Conservation (phyloP, 495 filamentous ascomycete species). For the Zalerion maritima region DNA sequence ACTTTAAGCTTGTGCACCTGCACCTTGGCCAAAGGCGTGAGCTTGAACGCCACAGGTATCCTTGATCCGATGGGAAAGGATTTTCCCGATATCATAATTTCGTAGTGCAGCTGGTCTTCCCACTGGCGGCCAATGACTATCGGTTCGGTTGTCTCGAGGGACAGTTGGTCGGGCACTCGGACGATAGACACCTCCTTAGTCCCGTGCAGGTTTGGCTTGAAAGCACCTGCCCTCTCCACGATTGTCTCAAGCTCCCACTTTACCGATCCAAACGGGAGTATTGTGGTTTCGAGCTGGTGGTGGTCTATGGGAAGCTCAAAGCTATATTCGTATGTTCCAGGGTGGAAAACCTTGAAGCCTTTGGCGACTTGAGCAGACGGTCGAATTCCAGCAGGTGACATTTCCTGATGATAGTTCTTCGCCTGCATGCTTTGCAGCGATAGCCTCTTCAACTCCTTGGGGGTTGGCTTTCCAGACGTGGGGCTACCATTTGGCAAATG, state of each 20-base stretch:
- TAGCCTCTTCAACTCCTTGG: conserved; percentile 42
- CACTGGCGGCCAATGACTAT: conserved; percentile 94
- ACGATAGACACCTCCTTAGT: conserved; percentile 75
- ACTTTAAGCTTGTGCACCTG: conserved; percentile 95
- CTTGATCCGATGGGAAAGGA: conserved; percentile 87
- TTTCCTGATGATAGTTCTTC: conserved; percentile 74
- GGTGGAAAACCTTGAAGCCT: conserved; percentile 77
- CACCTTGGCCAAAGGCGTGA: conserved; percentile 91
- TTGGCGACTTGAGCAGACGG: conserved; percentile 52
- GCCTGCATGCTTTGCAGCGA: conserved; percentile 71
- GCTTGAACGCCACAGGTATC: conserved; percentile 93
- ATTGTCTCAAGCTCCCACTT: conserved; percentile 79
- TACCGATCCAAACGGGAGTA: conserved; percentile 76
- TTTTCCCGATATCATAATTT: conserved; percentile 97
- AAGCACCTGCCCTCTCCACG: conserved; percentile 82
- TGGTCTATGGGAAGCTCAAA: conserved; percentile 94
- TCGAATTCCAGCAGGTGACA: conserved; percentile 40
- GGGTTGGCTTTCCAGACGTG: conserved; percentile 19
- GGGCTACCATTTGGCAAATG: no score
- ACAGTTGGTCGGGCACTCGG: conserved; percentile 78
- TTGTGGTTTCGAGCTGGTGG: conserved; percentile 80
- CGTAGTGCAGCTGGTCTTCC: conserved; percentile 97
- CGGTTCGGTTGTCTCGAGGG: conserved; percentile 84
- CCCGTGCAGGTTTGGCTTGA: conserved; percentile 79
- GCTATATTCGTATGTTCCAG: conserved; percentile 85